Evolutionary conservation across 441 rosid species (phyloP).

Genomic region (Monsonia emarginata): DNA sequence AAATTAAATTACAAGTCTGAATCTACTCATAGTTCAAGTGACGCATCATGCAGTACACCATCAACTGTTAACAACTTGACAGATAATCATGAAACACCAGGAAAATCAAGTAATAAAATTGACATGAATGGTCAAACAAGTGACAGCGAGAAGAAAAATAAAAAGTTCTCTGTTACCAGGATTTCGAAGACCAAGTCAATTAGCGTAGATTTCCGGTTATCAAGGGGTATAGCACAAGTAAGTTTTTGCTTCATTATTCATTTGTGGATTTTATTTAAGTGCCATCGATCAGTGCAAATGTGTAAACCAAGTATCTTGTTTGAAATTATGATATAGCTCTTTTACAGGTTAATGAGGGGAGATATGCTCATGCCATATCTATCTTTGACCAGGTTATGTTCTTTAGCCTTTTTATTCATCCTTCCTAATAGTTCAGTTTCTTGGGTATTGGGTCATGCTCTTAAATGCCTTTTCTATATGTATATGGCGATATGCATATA

Average conservation of each 20-base stretch:
- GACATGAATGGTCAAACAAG: conserved; percentile 30
- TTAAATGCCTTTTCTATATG: background rate
- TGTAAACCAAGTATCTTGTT: conserved; percentile 15
- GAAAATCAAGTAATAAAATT: conserved; percentile 31
- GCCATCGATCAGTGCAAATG: conserved; percentile 3
- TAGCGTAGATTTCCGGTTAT: conserved; percentile 83
- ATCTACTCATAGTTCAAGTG: conserved; percentile 24
- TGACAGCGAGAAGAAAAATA: conserved; percentile 44
- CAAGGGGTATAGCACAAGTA: conserved; percentile 98
- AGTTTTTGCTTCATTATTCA: conserved; percentile 7
- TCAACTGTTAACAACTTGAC: conserved; percentile 31
- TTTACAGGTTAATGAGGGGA: conserved; percentile 93
- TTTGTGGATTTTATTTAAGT: conserved; percentile 10
- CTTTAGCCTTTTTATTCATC: conserved; percentile 11
- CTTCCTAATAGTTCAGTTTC: conserved; percentile 11
- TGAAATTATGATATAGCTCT: conserved; percentile 14
- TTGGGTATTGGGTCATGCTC: background rate
- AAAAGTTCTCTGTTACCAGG: conserved; percentile 52
- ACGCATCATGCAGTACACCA: conserved; percentile 29
- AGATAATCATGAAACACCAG: conserved; percentile 33
- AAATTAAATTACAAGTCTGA: conserved; percentile 31
- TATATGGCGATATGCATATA: background rate
- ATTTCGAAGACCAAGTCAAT: conserved; percentile 67
- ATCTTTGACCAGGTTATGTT: conserved; percentile 78
- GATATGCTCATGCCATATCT: conserved; percentile 66